Evolutionary conservation across 495 filamentous ascomycete genomes (phyloP), one percentile per base, ranked within the genome.

Genomic region (Penicillium angulare): DNA sequence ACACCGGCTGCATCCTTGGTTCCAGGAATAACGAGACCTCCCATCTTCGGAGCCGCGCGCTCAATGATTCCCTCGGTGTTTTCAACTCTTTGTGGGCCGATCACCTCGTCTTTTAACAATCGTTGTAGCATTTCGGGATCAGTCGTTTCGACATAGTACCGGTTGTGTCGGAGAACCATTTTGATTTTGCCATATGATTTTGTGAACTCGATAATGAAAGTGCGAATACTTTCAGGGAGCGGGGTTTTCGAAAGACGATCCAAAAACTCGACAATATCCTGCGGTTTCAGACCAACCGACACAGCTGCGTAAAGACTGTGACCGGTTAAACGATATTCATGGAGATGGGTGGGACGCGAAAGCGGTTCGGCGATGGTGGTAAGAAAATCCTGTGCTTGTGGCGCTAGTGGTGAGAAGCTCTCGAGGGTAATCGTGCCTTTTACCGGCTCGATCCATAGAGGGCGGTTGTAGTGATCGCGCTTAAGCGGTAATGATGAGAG

Each of bases 281-380:
- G 75, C 3, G 90, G 87, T 47, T 86, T 82, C 43, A 97, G 69
- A 9, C 93, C 93, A 43, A 97, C 89, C 8, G 90, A 96, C 3
- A 97, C 89, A 21, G 93, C 95, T 1, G 93, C 92, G 67, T 97
- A 96, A 23, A 98, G 76, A 66, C 89, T 95, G 66, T 97, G 90
- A 5, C 87, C 79, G 0, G 91, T 97, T 60, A 99, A 77, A 26
- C 83, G 79, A 71, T 97, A 99, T 68, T 98, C 93, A 66, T 97
- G 95, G 10, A 98, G 76, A 61, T 87, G 90, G 8, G 79, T 83
- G 35, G 93, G 92, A 29, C 93, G 82, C 20, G 90, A 96, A 53
- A 89, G 74, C 34, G 93, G 93, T 71, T 98, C 93, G 31, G 92
- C 91, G 59, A 98, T 90, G 34, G 92, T 96, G 43, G 92, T 95